A percentile compares a stretch with the other conserved stretches of the same genome.
These are phyloP conservation scores for Aspergillus sclerotioniger DNA, from an alignment of 495 filamentous ascomycete genomes.

Conservation along the genomic window DNA sequence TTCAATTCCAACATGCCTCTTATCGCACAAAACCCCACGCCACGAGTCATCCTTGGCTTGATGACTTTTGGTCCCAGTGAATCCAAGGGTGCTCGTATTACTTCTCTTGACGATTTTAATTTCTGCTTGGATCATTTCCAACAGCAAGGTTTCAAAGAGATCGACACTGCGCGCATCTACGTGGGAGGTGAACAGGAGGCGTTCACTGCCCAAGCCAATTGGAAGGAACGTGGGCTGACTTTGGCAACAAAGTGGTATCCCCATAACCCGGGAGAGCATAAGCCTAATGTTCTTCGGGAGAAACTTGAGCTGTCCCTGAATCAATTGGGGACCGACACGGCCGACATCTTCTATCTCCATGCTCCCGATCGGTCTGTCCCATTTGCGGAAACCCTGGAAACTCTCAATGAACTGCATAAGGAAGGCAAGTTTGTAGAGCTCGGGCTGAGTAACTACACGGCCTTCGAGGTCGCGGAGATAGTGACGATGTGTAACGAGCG, in stretches of 20 bases:
- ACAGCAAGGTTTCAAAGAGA: conserved; percentile 69
- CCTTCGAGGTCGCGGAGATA: conserved; percentile 89
- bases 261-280: conserved; percentile 52
- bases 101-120: conserved; percentile 62
- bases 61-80: conserved; percentile 60
- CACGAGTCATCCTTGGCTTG: conserved; percentile 57
- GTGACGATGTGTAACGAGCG: conserved; percentile 77
- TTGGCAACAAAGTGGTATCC: conserved; percentile 87
- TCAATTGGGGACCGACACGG: conserved; percentile 69
- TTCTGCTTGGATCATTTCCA: conserved; percentile 67
- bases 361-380: conserved; percentile 75
- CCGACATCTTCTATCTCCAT: conserved; percentile 90
- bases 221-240: conserved; percentile 78
- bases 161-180: conserved; percentile 80
- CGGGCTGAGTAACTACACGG: conserved; percentile 80
- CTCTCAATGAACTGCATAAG: conserved; percentile 77
- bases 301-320: conserved; percentile 63
- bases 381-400: conserved; percentile 76
- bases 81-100: conserved; percentile 65
- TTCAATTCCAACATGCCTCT: conserved; percentile 47
- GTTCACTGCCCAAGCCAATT: conserved; percentile 71
- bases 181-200: conserved; percentile 74
- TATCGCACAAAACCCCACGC: conserved; percentile 47
- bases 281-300: conserved; percentile 57
- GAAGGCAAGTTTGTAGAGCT: conserved; percentile 83